These are phyloP conservation scores for Malassezia japonica DNA, from an alignment of 1,284 basidiomycete species.

Conservation along the genomic window DNA sequence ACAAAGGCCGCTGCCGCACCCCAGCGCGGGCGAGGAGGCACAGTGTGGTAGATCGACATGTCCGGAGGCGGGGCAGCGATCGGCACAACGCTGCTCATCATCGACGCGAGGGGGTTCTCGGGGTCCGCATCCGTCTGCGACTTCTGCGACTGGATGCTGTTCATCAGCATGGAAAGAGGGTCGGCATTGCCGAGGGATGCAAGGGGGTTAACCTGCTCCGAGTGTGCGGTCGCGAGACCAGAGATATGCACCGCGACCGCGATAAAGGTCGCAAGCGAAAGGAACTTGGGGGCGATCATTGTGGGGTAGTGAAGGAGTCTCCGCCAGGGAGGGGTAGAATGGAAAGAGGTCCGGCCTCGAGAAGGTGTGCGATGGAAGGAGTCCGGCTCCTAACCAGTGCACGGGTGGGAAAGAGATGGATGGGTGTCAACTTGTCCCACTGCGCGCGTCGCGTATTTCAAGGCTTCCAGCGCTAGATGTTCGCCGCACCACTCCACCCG, in stretches of 20 bases:
- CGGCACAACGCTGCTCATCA: neutral
- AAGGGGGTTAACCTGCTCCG: neutral
- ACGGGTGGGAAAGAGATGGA: neutral
- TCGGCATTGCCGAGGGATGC: neutral
- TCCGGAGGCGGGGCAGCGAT: neutral
- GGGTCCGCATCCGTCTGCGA: neutral
- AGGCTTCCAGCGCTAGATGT: too few relatives aligned
- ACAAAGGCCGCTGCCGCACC: conserved; percentile 41
- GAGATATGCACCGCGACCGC: neutral
- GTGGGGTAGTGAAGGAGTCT: neutral
- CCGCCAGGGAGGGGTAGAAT: conserved; percentile 3
- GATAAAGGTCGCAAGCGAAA: neutral
- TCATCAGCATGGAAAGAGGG: too few relatives aligned
- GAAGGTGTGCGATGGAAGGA: neutral
- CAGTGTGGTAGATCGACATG: conserved; percentile 4
- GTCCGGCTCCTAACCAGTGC: conserved; percentile 2
- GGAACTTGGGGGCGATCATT: neutral
- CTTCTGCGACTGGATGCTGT: too few relatives aligned
- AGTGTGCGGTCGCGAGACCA: neutral
- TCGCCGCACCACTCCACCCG: too few relatives aligned
- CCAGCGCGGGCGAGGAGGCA: conserved; percentile 22
- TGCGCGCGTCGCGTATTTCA: too few relatives aligned
- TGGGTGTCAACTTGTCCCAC: too few relatives aligned
- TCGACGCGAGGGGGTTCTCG: neutral
- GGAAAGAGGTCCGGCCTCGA: neutral